Conservation (phyloP, 2,329 filamentous ascomycete species). For the Ascomycota sp. region DNA sequence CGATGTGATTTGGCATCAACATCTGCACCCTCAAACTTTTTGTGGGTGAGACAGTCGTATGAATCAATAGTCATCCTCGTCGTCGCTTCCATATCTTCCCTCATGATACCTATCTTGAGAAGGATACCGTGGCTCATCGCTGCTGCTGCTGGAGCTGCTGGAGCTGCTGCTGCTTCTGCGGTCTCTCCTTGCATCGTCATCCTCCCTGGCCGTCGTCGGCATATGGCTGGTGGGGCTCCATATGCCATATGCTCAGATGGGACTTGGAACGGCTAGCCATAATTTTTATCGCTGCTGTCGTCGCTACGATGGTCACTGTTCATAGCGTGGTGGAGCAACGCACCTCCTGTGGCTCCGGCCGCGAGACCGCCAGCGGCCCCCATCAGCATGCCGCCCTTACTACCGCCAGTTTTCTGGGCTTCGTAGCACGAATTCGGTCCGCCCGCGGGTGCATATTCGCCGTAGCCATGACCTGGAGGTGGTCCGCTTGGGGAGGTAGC, state of each 20-base stretch:
- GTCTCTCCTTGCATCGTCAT: conserved; percentile 8
- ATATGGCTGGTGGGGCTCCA: no score
- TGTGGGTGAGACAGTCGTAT: no score
- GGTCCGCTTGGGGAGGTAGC: no score
- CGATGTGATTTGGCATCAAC: no score
- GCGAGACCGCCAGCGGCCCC: conserved; percentile 39
- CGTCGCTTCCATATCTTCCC: conserved; percentile 17
- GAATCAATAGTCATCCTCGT: conserved; percentile 9
- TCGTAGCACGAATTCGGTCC: conserved; percentile 1
- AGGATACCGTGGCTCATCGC: neutral
- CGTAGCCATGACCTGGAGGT: neutral
- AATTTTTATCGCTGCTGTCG: conserved; percentile 1
- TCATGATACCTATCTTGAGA: neutral
- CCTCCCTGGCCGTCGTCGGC: conserved; percentile 8
- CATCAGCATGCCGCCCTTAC: conserved; percentile 32
- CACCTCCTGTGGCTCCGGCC: conserved; percentile 34
- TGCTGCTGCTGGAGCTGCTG: conserved; percentile 27
- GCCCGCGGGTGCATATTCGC: neutral
- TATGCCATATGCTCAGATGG: neutral
- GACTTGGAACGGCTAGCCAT: neutral
- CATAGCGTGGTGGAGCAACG: conserved; percentile 33
- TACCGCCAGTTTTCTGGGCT: conserved; percentile 17
- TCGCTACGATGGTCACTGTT: conserved; percentile 5
- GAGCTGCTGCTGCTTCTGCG: conserved; percentile 13
- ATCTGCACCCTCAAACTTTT: no score